These are phyloP conservation scores for Obba rivulosa DNA, from an alignment of 768 basidiomycete genomes.

Conservation along the genomic window DNA sequence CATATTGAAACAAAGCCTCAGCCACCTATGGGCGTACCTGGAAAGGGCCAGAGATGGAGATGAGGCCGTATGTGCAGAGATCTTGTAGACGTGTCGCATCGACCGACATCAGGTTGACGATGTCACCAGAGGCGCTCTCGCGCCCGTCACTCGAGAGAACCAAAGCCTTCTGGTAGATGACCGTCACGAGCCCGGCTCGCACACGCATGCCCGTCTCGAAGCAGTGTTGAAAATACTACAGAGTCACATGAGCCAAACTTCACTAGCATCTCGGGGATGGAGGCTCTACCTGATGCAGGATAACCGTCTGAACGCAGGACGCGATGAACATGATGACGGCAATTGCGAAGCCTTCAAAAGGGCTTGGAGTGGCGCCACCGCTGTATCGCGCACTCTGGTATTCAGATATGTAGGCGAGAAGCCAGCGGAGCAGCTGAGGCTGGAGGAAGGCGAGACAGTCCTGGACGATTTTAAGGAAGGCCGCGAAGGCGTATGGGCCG, in stretches of 20 bases:
- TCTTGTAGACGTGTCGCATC: constrained; percentile 78
- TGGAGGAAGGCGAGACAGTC: constrained; percentile 81
- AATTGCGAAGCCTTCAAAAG: constrained; percentile 69
- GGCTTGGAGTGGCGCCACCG: constrained; percentile 26
- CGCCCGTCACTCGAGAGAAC: constrained; percentile 84
- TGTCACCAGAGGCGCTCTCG: constrained; percentile 79
- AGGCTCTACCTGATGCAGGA: constrained; percentile 74
- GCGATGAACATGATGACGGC: constrained; percentile 76
- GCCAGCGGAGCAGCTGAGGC: constrained; percentile 76
- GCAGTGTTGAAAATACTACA: constrained; percentile 79
- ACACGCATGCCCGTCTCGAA: constrained; percentile 92
- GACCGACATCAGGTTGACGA: constrained; percentile 92
- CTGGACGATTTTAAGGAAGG: constrained; percentile 65
- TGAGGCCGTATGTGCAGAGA: constrained; percentile 77
- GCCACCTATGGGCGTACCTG: constrained; percentile 43
- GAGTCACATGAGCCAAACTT: neutral
- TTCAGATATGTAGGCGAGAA: constrained; percentile 75
- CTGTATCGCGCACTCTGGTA: constrained; percentile 52
- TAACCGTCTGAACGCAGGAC: constrained; percentile 71
- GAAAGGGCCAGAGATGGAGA: constrained; percentile 79
- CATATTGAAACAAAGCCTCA: neutral
- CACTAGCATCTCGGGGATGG: too few relatives aligned
- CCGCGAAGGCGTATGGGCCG: constrained; percentile 60
- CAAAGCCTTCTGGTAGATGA: constrained; percentile 83
- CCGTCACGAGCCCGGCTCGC: constrained; percentile 79